Conservation (phyloP, 202 grass and related monocot genomes). For the Setaria italica region DNA sequence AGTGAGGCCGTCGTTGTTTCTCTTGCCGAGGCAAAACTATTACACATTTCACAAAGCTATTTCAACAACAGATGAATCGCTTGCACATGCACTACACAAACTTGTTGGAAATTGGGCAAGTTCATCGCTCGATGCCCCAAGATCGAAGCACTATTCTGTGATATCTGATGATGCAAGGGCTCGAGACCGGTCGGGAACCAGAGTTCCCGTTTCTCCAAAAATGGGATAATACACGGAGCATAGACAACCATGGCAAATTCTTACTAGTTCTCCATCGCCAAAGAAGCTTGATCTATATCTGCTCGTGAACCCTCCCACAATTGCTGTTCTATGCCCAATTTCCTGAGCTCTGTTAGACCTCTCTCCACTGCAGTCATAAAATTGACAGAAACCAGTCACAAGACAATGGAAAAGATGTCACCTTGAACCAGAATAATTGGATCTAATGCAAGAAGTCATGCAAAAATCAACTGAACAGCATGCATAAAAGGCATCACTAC, state of each 20-base stretch:
- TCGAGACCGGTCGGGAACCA: conserved; percentile 29
- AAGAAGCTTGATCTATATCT: conserved; percentile 77
- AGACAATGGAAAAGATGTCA: conserved; percentile 15
- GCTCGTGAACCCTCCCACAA: conserved; percentile 83
- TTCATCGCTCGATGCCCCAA: conserved; percentile 29
- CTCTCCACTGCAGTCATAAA: conserved; percentile 83
- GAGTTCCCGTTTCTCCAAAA: conserved; percentile 57
- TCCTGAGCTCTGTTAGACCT: conserved; percentile 88
- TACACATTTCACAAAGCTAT: conserved; percentile 57
- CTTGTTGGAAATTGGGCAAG: conserved; percentile 38
- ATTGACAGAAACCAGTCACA: conserved; percentile 5
- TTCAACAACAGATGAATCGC: conserved; percentile 50
- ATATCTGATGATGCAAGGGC: conserved; percentile 10
- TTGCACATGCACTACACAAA: conserved; percentile 41
- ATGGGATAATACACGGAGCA: conserved; percentile 40
- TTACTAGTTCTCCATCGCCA: conserved; percentile 54
- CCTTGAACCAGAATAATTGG: background rate
- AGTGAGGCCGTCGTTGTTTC: conserved; percentile 37
- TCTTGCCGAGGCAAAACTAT: conserved; percentile 37
- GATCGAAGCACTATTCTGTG: conserved; percentile 10
- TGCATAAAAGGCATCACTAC: background rate
- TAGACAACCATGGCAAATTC: conserved; percentile 37
- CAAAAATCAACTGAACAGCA: background rate
- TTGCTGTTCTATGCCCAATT: conserved; percentile 83
- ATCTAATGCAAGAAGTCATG: conserved; percentile 16